Conservation (phyloP, 495 filamentous ascomycete species). For the Penicillium crystallinum region DNA sequence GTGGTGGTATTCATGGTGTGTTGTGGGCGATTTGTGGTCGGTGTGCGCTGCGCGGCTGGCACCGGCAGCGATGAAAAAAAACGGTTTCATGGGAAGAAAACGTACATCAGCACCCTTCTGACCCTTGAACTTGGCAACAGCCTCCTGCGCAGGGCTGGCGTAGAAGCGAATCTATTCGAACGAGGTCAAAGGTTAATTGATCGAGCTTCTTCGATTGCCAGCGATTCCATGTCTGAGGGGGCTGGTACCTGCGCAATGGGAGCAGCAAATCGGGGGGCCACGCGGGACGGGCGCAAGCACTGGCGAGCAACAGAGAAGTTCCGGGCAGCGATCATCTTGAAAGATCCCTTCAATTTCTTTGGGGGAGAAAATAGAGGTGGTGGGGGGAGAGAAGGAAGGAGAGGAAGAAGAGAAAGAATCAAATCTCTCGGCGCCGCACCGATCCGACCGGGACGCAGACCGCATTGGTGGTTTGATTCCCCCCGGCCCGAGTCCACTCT, state of each 20-base stretch:
- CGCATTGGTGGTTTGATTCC: constrained; percentile 26
- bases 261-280: constrained; percentile 42
- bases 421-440: constrained; percentile 36
- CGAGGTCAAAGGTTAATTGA: constrained; percentile 23
- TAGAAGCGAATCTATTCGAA: constrained; percentile 41
- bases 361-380: constrained; percentile 6
- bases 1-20: no score
- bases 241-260: constrained; percentile 48
- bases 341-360: constrained; percentile 20
- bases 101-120: constrained; percentile 79
- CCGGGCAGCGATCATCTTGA: constrained; percentile 57
- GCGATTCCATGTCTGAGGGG: constrained; percentile 7
- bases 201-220: constrained; percentile 6
- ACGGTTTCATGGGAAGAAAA: constrained; percentile 12
- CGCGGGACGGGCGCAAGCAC: constrained; percentile 49
- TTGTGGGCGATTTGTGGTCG: constrained; percentile 1
- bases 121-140: constrained; percentile 90
- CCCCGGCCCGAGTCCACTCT: constrained; percentile 26
- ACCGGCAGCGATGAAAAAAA: constrained; percentile 20
- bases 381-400: constrained; percentile 23
- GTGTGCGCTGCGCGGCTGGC: constrained; percentile 16
- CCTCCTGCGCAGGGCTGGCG: constrained; percentile 54
- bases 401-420: constrained; percentile 25
- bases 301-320: constrained; percentile 52
- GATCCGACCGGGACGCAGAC: constrained; percentile 36